Conservation (phyloP, 257 asterid species). For the Rubia yunnanensis region DNA sequence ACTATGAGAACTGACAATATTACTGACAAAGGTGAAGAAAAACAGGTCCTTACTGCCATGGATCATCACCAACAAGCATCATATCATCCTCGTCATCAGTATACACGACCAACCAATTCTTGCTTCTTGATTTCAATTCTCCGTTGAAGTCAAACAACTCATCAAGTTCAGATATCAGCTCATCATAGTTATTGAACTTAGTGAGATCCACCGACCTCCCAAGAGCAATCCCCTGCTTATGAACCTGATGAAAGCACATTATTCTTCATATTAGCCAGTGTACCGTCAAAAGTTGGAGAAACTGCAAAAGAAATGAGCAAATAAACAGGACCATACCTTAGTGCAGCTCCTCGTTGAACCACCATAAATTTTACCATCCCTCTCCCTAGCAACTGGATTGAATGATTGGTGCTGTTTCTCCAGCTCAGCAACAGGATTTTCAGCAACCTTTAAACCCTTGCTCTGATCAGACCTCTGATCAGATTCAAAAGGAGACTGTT, state of each 20-base stretch:
- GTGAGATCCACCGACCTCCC: slow-evolving; percentile 97
- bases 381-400: slow-evolving; percentile 33
- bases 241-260: slow-evolving; percentile 54
- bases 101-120: slow-evolving; percentile 85
- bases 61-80: slow-evolving; percentile 99
- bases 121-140: slow-evolving; percentile 55
- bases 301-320: neutral
- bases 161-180: slow-evolving; percentile 68
- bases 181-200: slow-evolving; percentile 65
- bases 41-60: slow-evolving; percentile 75
- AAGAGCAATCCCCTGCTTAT: slow-evolving; percentile 87
- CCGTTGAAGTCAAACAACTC: slow-evolving; percentile 75
- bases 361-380: slow-evolving; percentile 49
- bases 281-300: neutral
- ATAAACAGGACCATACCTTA: slow-evolving; percentile 41
- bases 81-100: slow-evolving; percentile 97
- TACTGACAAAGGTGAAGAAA: neutral
- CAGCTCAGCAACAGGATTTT: slow-evolving; percentile 41
- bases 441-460: slow-evolving; percentile 49
- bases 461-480: slow-evolving; percentile 46
- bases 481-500: slow-evolving; percentile 35
- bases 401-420: slow-evolving; percentile 44
- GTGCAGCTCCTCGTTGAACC: slow-evolving; percentile 90
- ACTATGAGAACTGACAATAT: neutral
- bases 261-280: neutral